Evolutionary conservation across 78 protist genomes (phyloP).

Genomic region (Guillardia theta): DNA sequence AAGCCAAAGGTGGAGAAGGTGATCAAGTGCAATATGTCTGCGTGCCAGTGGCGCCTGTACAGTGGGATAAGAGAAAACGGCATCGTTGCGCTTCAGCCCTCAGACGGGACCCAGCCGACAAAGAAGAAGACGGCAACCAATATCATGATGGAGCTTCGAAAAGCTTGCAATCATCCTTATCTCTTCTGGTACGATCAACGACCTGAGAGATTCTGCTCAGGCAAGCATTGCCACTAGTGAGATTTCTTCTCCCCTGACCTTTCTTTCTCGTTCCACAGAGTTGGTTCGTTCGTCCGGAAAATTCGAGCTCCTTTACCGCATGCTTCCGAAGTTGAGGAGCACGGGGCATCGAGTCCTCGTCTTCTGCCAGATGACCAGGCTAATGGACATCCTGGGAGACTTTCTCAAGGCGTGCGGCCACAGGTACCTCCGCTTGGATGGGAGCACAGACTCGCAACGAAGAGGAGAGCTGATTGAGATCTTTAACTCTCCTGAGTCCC

Average conservation of each 20-base stretch:
- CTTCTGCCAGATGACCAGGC: constrained; percentile 87
- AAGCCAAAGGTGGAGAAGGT: neutral
- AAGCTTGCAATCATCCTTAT: constrained; percentile 93
- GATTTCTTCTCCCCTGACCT: no score
- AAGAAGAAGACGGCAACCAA: neutral
- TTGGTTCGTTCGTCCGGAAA: constrained; percentile 87
- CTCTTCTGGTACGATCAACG: neutral
- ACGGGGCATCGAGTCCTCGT: constrained; percentile 72
- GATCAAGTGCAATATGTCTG: constrained; percentile 15
- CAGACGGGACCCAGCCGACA: neutral
- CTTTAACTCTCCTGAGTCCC: neutral
- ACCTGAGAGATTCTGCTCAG: neutral
- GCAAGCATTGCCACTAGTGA: no score
- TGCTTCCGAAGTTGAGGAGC: constrained; percentile 76
- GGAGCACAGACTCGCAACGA: neutral
- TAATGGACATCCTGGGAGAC: constrained; percentile 86
- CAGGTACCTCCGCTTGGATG: constrained; percentile 42
- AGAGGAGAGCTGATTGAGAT: constrained; percentile 13
- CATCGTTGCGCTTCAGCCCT: neutral
- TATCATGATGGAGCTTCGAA: constrained; percentile 86
- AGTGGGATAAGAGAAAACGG: neutral
- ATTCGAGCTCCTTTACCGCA: constrained; percentile 82
- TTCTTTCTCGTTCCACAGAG: neutral
- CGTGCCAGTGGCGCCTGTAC: constrained; percentile 34
- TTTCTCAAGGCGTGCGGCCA: constrained; percentile 55